Base-by-base conservation (phyloP, 2,329 filamentous ascomycete genomes). In the Trichoderma arundinaceum region DNA sequence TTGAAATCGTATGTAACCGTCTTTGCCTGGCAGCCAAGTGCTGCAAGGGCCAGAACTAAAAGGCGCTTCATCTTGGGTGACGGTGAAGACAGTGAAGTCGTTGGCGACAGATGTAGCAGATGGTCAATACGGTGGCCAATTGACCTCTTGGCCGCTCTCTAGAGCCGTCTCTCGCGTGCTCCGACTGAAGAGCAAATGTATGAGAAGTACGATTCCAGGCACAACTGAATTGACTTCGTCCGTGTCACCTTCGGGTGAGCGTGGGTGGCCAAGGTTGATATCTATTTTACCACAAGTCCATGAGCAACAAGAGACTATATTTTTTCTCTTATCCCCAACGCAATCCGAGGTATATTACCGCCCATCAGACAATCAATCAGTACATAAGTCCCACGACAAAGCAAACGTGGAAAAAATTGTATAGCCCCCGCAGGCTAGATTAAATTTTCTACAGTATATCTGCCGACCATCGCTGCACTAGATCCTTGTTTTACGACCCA, bases 1-100 rank as follows among this genome's bases (percentile, higher is more conserved):
- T 87, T 84, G 79, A 86, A 89, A 71, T 87, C 76, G 69, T 86
- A 85, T 1, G 77, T 83, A 39, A 87, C 79, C 0, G 80, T 84
- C 56, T 75, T 72, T 15, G 70, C 72, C 49, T 59, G 43, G 64
- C 60, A 64, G 64, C 48, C 59, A 33, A 62, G 67, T 43, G 38
- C 44, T n/a, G 51, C 52, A 17, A 64, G 49, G 32, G 51, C 61
- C 32, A 64, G 41, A 35, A 64, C 32, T 32, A 53, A 35, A 28
- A 64, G 43, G 33, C 51, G 43, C 52, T 38, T 56, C 61, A 64
- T 62, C 28, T 28, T 58, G 39, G 4, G 4, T 4, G 22, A 28
- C 4, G 22, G 22, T 28, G 22, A 28, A 28, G 22, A 28, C 22
- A 28, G 22, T 28, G 22, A 28, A 28, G 22, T 2, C 22, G 4